Conservation (phyloP, 306 rosid species). For the Pachyrhizus erosus region DNA sequence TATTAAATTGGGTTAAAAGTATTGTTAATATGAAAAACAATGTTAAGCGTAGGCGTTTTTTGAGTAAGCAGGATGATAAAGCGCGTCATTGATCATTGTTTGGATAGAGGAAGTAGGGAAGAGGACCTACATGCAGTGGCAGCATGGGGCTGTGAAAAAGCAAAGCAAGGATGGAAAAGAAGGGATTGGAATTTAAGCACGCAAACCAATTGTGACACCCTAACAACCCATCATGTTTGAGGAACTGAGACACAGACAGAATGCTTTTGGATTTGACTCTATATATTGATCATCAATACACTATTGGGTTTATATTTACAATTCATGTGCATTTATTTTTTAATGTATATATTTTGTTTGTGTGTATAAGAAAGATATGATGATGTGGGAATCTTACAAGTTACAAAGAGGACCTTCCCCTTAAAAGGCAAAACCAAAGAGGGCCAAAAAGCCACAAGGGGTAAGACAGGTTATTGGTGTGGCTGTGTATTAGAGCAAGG, state of each 20-base stretch:
- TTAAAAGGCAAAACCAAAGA: slow-evolving; percentile 36
- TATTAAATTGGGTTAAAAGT: too few species aligned
- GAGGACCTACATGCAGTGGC: slow-evolving; percentile 42
- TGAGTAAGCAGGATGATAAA: background rate
- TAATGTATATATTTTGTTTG: too few species aligned
- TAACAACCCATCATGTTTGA: slow-evolving; percentile 88
- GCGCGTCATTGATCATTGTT: slow-evolving; percentile 33
- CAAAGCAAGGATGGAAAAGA: slow-evolving; percentile 42
- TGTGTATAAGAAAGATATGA: too few species aligned
- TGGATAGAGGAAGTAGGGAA: background rate
- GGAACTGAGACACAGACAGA: slow-evolving; percentile 62
- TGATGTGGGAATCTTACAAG: slow-evolving; percentile 30
- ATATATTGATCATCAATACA: background rate
- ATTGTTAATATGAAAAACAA: too few species aligned
- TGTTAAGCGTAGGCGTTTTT: too few species aligned
- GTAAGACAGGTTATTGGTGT: slow-evolving; percentile 5
- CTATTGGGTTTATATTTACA: too few species aligned
- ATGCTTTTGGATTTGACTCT: slow-evolving; percentile 35
- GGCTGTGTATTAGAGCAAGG: slow-evolving; percentile 1
- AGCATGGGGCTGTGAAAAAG: slow-evolving; percentile 32
- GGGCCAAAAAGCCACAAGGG: background rate
- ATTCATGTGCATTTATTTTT: background rate
- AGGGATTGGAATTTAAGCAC: slow-evolving; percentile 62
- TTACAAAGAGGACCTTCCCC: slow-evolving; percentile 26
- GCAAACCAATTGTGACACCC: slow-evolving; percentile 68